phyloP scores from a whole-genome alignment of 352 stramenopile genomes.

The Phytopythium ostracodes region DNA sequence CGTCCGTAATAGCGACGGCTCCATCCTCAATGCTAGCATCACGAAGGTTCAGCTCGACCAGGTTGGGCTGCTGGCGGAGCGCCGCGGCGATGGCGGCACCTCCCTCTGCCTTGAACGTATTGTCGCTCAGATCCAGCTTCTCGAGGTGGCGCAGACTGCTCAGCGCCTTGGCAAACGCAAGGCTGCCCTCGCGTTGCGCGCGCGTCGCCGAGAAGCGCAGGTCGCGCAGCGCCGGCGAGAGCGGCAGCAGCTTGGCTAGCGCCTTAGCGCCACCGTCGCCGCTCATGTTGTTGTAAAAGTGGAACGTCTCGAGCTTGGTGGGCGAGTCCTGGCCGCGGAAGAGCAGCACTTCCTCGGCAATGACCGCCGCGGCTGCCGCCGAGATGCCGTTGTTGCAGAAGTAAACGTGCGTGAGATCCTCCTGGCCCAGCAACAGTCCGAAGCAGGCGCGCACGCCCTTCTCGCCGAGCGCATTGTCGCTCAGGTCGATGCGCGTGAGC shows the following conservation, averaged over 20 bases:
- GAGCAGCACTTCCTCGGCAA: constrained; percentile 86
- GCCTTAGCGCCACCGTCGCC: constrained; percentile 89
- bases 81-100: constrained; percentile 80
- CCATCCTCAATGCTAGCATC: constrained; percentile 91
- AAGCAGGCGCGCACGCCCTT: constrained; percentile 92
- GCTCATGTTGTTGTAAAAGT: constrained; percentile 99
- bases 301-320: constrained; percentile 89
- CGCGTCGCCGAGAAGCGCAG: constrained; percentile 93
- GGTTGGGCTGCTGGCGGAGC: constrained; percentile 57
- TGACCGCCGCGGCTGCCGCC: constrained; percentile 79
- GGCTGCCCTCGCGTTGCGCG: constrained; percentile 78
- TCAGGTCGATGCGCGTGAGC: constrained; percentile 83
- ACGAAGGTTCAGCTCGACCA: constrained; percentile 88
- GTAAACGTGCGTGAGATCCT: constrained; percentile 81
- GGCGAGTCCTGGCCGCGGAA: constrained; percentile 59
- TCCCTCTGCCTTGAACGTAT: constrained; percentile 90
- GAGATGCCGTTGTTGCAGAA: constrained; percentile 96
- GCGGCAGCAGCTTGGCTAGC: constrained; percentile 80
- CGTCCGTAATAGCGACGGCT: constrained; percentile 74
- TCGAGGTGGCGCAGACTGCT: constrained; percentile 62
- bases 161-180: constrained; percentile 85
- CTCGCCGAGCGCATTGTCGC: constrained; percentile 94
- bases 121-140: constrained; percentile 92
- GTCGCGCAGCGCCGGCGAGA: constrained; percentile 84
- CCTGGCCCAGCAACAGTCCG: constrained; percentile 73